Conservation (phyloP, 306 rosid genomes). For the Ormosia emarginata region DNA sequence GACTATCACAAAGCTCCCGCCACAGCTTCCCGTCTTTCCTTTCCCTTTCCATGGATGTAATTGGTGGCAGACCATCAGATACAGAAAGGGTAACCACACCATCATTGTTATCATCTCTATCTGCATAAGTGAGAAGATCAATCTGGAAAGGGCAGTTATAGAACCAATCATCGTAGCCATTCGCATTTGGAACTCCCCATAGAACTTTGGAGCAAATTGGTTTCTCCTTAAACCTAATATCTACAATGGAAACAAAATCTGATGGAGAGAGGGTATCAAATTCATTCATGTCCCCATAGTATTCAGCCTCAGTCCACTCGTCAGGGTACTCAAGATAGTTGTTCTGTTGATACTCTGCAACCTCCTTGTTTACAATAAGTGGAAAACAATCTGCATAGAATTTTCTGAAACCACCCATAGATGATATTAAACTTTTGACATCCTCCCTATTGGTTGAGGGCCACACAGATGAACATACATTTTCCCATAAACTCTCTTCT, state of each 20-base stretch:
- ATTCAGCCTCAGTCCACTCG: conserved; percentile 87
- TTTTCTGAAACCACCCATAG: conserved; percentile 80
- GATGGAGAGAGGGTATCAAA: conserved; percentile 57
- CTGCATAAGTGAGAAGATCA: conserved; percentile 68
- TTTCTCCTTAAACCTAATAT: conserved; percentile 67
- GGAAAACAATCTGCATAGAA: conserved; percentile 91
- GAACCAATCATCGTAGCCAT: conserved; percentile 70
- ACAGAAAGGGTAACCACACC: conserved; percentile 70
- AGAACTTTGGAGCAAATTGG: conserved; percentile 77
- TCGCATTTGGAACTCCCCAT: conserved; percentile 83
- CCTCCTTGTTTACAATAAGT: conserved; percentile 72
- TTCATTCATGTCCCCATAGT: conserved; percentile 67
- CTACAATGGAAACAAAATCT: conserved; percentile 81
- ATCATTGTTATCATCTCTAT: conserved; percentile 51
- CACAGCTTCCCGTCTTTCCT: conserved; percentile 83
- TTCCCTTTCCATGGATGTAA: conserved; percentile 70
- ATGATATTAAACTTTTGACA: conserved; percentile 66
- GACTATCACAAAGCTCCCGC: conserved; percentile 79
- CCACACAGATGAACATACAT: conserved; percentile 82
- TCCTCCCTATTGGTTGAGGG: conserved; percentile 87
- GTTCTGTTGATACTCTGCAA: conserved; percentile 48
- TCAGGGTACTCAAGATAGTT: conserved; percentile 62
- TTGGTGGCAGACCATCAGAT: conserved; percentile 72
- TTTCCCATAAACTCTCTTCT: conserved; percentile 88
- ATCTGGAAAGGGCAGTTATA: conserved; percentile 82